Base-by-base conservation (phyloP, 2,329 filamentous ascomycete genomes). In the Furcasterigmium sp. region DNA sequence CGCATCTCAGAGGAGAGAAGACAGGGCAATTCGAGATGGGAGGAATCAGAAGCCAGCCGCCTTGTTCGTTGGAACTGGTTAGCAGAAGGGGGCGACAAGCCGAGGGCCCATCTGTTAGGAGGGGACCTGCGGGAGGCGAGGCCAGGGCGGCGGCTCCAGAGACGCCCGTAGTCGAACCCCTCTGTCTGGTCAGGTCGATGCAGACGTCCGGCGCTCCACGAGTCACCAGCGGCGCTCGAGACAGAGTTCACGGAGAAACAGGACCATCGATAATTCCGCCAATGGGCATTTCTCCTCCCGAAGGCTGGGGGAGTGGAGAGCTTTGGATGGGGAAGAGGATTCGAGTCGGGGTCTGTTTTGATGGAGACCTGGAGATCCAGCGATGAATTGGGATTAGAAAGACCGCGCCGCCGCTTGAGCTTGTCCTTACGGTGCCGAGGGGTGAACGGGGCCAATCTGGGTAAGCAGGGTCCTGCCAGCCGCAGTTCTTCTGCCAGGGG, bases 211-310 rank as follows among this genome's bases (percentile, higher is more conserved):
- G 21, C 17, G 26, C 26, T 40, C 38, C 38, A 40, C 38, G 38
- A 40, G 38, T 40, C 38, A 40, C 32, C 38, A 18, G 19, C 9
- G 28, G 26, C 17, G 26, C 15, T 20, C 38, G 10, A 28, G 38
- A 30, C 26, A 30, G 11, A 40, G 26, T 18, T 32, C 17, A 18
- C 38, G 38, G 38, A 40, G 38, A 32, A 40, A 40, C 26, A 35
- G 17, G 29, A 21, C 26, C 19, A 40, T 26, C 19, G 13, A 13
- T 26, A 40, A 32, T 40, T 40, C 38, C 38, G 38, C 38, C 38
- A 40, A 40, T 40, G 38, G 38, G 38, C 38, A 40, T 32, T 40
- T 40, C 26, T 21, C 28, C 38, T 15, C 37, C 17, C 28, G 38
- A 21, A 18, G 21, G 17, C 38, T 25, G 38, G 38, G 28, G 28